These are phyloP conservation scores for Cokeromyces recurvatus DNA, from an alignment of 371 early-diverging fungal species.

Conservation along the genomic window DNA sequence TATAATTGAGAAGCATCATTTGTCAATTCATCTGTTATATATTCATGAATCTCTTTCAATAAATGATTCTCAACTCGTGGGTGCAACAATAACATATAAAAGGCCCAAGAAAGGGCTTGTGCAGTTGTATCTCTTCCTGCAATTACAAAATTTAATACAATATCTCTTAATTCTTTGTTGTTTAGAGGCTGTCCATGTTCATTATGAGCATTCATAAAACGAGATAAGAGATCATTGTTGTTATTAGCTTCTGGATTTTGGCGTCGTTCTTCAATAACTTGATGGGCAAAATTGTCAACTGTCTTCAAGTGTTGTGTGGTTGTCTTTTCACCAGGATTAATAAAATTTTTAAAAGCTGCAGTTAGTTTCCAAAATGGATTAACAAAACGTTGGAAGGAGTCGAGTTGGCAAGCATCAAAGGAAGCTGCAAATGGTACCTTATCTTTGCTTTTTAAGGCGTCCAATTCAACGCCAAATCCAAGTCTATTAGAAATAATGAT, in stretches of 20 bases:
- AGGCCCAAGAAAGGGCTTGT: constrained; percentile 66
- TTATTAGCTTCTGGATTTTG: constrained; percentile 8
- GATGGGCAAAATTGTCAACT: constrained; percentile 42
- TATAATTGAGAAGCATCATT: constrained; percentile 31
- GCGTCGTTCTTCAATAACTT: constrained; percentile 38
- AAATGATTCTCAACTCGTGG: constrained; percentile 50
- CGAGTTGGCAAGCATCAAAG: constrained; percentile 47
- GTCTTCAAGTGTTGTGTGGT: constrained; percentile 33
- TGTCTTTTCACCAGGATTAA: constrained; percentile 17
- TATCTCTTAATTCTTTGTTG: constrained; percentile 57
- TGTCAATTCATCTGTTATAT: constrained; percentile 31
- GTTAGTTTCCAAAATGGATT: constrained; percentile 11
- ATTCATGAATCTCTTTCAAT: constrained; percentile 48
- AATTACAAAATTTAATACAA: constrained; percentile 67
- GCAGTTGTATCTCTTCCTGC: constrained; percentile 71
- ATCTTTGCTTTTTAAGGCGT: constrained; percentile 21
- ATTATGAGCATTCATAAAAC: constrained; percentile 54
- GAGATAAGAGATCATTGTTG: constrained; percentile 45
- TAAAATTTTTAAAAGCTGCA: not conserved
- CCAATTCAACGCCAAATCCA: constrained; percentile 41
- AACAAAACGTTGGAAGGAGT: constrained; percentile 27
- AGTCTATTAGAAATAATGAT: constrained; percentile 14
- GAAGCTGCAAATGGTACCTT: constrained; percentile 49
- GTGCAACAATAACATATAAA: constrained; percentile 47
- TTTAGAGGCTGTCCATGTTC: constrained; percentile 44